Conservation (phyloP, 805 yeast species). For the Ogataea neopini region DNA sequence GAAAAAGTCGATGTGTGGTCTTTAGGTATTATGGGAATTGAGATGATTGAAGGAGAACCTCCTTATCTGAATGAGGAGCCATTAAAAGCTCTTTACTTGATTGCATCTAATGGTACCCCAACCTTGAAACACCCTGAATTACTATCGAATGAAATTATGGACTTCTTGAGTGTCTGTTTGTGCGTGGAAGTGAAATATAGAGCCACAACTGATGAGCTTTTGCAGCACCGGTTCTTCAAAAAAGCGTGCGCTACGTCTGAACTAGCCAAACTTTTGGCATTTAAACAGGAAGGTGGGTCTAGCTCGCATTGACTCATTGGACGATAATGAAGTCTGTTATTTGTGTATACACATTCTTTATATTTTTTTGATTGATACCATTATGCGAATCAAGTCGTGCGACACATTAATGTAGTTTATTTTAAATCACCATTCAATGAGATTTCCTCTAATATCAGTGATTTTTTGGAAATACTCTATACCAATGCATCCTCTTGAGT, state of each 20-base stretch:
- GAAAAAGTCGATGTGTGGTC: constrained; percentile 98
- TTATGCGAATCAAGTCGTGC: background rate
- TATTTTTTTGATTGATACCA: constrained; percentile 4
- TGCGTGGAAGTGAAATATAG: constrained; percentile 93
- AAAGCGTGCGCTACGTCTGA: constrained; percentile 62
- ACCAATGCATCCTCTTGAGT: constrained; percentile 52
- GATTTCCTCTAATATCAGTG: constrained; percentile 25
- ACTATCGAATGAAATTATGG: constrained; percentile 73
- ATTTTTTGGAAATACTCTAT: constrained; percentile 42
- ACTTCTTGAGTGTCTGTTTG: constrained; percentile 84
- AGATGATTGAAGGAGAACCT: constrained; percentile 99
- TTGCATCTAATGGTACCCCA: constrained; percentile 97
- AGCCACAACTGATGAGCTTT: constrained; percentile 85
- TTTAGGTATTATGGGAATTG: constrained; percentile 95
- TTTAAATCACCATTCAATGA: constrained; percentile 7
- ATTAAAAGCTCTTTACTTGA: constrained; percentile 85
- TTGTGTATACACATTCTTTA: constrained; percentile 1
- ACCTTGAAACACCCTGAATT: constrained; percentile 79
- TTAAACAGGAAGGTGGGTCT: constrained; percentile 23
- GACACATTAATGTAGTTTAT: too few relatives aligned
- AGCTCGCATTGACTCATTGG: constrained; percentile 9
- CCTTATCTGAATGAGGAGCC: constrained; percentile 97
- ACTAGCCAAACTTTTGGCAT: constrained; percentile 55
- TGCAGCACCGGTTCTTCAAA: constrained; percentile 71
- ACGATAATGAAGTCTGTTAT: background rate